Evolutionary conservation across 192 early-diverging fungal genomes (phyloP), one percentile per base, ranked within the genome.

Genomic region (Spizellomyces sp.): DNA sequence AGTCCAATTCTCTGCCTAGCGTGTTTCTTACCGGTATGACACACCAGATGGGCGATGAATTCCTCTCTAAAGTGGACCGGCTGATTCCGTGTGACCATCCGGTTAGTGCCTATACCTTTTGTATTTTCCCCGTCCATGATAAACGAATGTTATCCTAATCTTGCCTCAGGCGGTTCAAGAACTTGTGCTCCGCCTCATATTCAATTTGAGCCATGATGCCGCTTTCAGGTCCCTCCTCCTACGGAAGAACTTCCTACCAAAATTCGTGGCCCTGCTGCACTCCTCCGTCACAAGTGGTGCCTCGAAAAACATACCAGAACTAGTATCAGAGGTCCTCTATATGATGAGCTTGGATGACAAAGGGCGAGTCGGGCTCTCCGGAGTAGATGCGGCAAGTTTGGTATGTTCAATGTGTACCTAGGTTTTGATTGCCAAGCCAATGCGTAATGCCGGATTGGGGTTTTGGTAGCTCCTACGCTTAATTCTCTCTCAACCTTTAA

Each of bases 201-300:
- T 86, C 44, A 86, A 86, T 64, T 72, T 86, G 22, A 74, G 73
- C 7, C 84, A 86, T 64, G 84, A 86, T 57, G 42, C 45, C 27
- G 27, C 66, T 12, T 80, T 83, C 45, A 77, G 84, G 9, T 58
- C 56, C 5, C 50, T 54, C 6, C 71, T 84, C 19, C 57, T 81
- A 45, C 58, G 64, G 46, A 75, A 69, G 10, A 71, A 70, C 27
- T 64, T 81, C 22, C 58, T 83, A 4, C 19, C 47, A 41, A 72
- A 67, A 55, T 27, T 85, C n/a, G 58, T 78, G 4, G 71, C 80
- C 9, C 46, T 72, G 6, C 55, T 87, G 2, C 66, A 75, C 22
- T 62, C 62, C n/a, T 54, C 50, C 12, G 17, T 54, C 50, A 19
- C 50, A 12, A 54, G 14, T 12, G 14, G 14, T 12, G 50, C 50